Evolutionary conservation across 1,284 basidiomycete species (phyloP).

Genomic region (Cryptococcus jaspeensis): DNA sequence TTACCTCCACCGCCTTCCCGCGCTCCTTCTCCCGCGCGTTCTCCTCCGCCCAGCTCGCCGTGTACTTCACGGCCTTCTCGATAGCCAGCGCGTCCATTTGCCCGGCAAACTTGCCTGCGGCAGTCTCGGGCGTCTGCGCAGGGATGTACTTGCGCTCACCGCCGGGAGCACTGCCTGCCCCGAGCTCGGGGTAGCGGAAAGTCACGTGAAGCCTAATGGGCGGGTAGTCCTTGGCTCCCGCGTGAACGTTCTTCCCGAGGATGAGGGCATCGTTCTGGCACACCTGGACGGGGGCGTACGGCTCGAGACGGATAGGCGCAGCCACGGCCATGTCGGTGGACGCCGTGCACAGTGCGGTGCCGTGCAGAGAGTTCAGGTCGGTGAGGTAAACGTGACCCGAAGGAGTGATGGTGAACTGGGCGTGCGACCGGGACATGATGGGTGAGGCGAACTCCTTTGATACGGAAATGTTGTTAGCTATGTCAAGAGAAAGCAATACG

Average conservation of each 20-base stretch:
- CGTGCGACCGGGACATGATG: constrained; percentile 35
- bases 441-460: constrained; percentile 25
- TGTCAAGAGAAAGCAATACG: no score
- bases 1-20: no score
- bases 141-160: constrained; percentile 7
- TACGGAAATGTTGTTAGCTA: no score
- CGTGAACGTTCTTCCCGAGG: constrained; percentile 26
- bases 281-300: constrained; percentile 19
- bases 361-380: constrained; percentile 36
- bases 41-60: neutral
- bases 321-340: neutral
- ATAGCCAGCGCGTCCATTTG: neutral
- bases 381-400: constrained; percentile 26
- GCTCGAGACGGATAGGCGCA: neutral
- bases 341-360: constrained; percentile 18
- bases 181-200: constrained; percentile 15
- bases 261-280: constrained; percentile 25
- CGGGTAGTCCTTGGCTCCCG: constrained; percentile 1
- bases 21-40: no score
- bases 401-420: constrained; percentile 24
- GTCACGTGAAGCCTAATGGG: constrained; percentile 16
- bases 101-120: constrained; percentile 4
- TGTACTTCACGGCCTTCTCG: neutral
- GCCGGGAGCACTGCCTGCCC: neutral
- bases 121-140: neutral